Evolutionary conservation across 306 rosid species (phyloP).

Genomic region (Senna tora): DNA sequence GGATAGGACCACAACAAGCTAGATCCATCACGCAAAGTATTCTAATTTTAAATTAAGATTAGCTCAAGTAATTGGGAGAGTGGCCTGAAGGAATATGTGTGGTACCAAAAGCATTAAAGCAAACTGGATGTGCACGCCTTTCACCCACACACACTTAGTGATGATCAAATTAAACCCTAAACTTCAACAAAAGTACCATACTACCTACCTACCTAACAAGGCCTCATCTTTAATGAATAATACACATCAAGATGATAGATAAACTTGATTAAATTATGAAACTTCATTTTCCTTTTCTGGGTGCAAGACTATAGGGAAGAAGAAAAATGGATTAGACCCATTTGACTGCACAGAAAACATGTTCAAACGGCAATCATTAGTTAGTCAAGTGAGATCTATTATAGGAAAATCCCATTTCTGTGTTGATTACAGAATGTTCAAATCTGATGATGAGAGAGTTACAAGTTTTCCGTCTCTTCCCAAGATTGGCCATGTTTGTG

Average conservation of each 20-base stretch:
- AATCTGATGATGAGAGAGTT: background rate
- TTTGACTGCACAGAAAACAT: background rate
- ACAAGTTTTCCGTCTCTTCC: background rate
- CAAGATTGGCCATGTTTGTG: background rate
- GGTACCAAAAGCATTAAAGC: background rate
- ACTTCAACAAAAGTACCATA: background rate
- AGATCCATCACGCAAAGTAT: background rate
- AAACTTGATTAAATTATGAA: background rate
- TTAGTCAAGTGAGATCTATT: background rate
- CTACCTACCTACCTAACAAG: background rate
- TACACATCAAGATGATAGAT: too few species aligned
- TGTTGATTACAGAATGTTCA: background rate
- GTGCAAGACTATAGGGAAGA: background rate
- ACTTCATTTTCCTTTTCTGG: constrained; percentile 2
- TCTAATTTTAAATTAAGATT: background rate
- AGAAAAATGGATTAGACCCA: too few species aligned
- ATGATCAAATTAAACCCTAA: too few species aligned
- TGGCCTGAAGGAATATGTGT: background rate
- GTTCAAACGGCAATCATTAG: constrained; percentile 13
- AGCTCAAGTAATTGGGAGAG: background rate
- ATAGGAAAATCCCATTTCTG: background rate
- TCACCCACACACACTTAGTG: background rate
- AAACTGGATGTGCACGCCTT: background rate
- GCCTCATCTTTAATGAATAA: background rate
- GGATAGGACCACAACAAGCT: background rate